Evolutionary conservation across 495 filamentous ascomycete species (phyloP).

Genomic region (Pyrenopolyporus hunteri): DNA sequence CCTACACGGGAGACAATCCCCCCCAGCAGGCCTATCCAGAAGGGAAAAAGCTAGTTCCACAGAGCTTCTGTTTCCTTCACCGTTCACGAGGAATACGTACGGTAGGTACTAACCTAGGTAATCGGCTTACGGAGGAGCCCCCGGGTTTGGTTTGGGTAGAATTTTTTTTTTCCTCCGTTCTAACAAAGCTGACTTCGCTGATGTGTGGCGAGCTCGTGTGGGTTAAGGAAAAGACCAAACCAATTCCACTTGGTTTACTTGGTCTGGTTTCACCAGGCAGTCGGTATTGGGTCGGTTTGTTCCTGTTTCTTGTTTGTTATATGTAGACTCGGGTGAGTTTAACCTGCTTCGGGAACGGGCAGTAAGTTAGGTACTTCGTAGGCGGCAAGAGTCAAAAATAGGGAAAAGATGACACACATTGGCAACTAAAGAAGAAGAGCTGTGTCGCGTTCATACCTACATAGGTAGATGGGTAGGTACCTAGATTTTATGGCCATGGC

Average conservation of each 20-base stretch:
- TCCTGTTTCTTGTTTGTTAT: slow-evolving; percentile 14
- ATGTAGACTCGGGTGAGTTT: too few species aligned
- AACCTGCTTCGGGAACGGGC: too few species aligned
- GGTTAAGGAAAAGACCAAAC: slow-evolving; percentile 7
- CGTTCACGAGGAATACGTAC: slow-evolving; percentile 27
- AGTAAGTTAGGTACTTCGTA: not conserved
- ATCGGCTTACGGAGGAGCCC: not conserved
- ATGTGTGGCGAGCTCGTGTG: slow-evolving; percentile 6
- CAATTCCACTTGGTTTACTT: slow-evolving; percentile 8
- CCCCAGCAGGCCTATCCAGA: slow-evolving; percentile 20
- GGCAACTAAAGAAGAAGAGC: too few species aligned
- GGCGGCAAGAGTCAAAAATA: not conserved
- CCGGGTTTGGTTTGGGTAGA: too few species aligned
- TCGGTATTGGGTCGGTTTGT: slow-evolving; percentile 4
- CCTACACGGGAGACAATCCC: not conserved
- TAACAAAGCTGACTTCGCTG: not conserved
- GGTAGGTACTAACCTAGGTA: not conserved
- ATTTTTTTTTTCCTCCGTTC: too few species aligned
- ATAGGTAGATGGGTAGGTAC: too few species aligned
- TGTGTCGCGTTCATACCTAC: too few species aligned
- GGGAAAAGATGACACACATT: slow-evolving; percentile 6
- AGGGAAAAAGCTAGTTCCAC: slow-evolving; percentile 33
- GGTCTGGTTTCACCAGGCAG: slow-evolving; percentile 29
- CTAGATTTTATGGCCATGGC: too few species aligned
- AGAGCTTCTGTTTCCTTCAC: slow-evolving; percentile 36